Conservation (phyloP, 2,329 filamentous ascomycete genomes). For the Cladosporium phlei region DNA sequence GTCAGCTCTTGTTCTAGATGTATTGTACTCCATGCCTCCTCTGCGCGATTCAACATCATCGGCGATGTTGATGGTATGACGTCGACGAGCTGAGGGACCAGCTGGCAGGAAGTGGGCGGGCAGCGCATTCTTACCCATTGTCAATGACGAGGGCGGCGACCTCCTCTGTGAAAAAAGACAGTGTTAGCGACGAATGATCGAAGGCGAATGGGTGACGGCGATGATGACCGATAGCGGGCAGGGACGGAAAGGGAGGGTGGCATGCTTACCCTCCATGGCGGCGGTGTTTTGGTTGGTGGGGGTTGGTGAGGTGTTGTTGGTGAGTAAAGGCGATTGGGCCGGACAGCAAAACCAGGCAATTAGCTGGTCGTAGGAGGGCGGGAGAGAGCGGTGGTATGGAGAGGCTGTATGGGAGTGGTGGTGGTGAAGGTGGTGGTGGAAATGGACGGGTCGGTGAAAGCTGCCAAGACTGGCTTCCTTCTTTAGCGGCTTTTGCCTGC, state of each 20-base stretch:
- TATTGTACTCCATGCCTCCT: constrained; percentile 11
- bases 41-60: constrained; percentile 12
- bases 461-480: constrained; percentile 3
- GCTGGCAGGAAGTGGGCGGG: constrained; percentile 29
- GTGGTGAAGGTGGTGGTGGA: constrained; percentile 5
- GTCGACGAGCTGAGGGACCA: constrained; percentile 31
- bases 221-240: constrained; percentile 1
- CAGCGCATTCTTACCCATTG: constrained; percentile 88
- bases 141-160: constrained; percentile 99
- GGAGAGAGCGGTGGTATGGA: constrained; percentile 1
- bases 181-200: constrained; percentile 1
- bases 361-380: too few relatives aligned
- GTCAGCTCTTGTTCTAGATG: constrained; percentile 22
- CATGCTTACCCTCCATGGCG: constrained; percentile 26
- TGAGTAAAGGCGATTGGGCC: not conserved
- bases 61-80: constrained; percentile 27
- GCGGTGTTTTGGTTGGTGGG: constrained; percentile 15
- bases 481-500: constrained; percentile 5
- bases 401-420: too few relatives aligned
- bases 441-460: constrained; percentile 3
- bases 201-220: not conserved
- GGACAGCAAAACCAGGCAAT: not conserved
- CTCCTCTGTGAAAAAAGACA: constrained; percentile 66
- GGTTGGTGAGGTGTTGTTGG: constrained; percentile 1
- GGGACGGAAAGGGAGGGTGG: constrained; percentile 10